Evolutionary conservation across 2,329 filamentous ascomycete species (phyloP), one percentile per base, ranked within the genome.

Genomic region (Beauveria rudraprayagi): DNA sequence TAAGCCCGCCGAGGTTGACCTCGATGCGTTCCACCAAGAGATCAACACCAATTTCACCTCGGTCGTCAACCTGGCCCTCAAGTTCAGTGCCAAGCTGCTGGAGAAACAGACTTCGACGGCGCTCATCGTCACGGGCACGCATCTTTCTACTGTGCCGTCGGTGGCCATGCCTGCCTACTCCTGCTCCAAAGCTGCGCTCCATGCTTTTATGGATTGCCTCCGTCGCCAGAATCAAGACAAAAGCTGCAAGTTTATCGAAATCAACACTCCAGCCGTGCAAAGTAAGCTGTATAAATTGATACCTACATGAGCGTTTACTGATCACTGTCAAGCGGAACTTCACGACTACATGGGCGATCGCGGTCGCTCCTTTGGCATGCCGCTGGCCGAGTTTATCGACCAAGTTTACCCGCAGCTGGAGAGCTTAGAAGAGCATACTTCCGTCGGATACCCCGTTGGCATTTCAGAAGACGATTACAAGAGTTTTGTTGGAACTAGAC

Each of bases 361-460:
- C 19, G 62, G 59, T 10, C 52, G 54, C 16, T 37, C 37, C 37
- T 65, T 75, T 52, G 71, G 73, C 4, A 72, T 74, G 63, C 67
- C 71, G 19, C 61, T 75, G 51, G 68, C 46, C 2, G 68, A 75
- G 30, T 83, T 80, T 65, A 71, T 72, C 2, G 71, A 80, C 6
- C 73, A 78, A 64, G 76, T 77, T 6, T 83, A 77, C 72, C 65
- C 67, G 3, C 77, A 72, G 3, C 65, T 84, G 50, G 64, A 67
- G 10, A 64, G 66, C 3, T 77, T 77, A 3, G 72, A 77, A 16
- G 73, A 78, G 52, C 73, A 80, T 1, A 57, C 53, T 6, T 46
- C 54, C 22, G 41, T 62, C 10, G 40, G 54, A 7, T 19, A 56
- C 10, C 60, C 60, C n/a, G 14, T 43, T 5, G 53, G 44, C 1